Conservation (phyloP, 106 monocot species). For the Dendrobium officinale region DNA sequence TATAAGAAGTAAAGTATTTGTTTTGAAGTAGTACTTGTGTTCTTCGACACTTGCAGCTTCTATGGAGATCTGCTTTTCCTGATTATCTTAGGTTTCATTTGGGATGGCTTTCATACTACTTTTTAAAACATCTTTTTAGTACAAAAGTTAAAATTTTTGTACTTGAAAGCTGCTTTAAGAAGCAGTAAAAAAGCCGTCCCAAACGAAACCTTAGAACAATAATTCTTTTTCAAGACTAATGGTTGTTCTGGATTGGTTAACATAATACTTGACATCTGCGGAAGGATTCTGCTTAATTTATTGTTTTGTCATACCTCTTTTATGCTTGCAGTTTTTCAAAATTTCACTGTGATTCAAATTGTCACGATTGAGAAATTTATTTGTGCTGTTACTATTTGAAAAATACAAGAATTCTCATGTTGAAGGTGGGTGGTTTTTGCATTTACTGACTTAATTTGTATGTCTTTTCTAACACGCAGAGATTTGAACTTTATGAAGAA, state of each 20-base stretch:
- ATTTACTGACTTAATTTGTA: neutral
- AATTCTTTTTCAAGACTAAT: neutral
- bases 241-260: neutral
- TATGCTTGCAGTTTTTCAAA: neutral
- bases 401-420: neutral
- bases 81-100: neutral
- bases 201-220: neutral
- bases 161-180: no score
- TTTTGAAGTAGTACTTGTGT: neutral
- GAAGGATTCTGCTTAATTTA: neutral
- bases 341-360: neutral
- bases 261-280: neutral
- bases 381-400: neutral
- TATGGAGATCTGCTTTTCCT: neutral
- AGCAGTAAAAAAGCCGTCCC: no score
- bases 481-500: neutral
- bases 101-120: no score
- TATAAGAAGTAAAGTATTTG: no score
- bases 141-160: no score
- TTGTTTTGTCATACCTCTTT: neutral
- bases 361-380: neutral
- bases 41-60: neutral
- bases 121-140: no score
- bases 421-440: neutral
- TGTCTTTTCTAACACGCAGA: conserved; percentile 3